phyloP scores from a whole-genome alignment of 768 basidiomycete species.

The Psilocybe subaeruginosa region DNA sequence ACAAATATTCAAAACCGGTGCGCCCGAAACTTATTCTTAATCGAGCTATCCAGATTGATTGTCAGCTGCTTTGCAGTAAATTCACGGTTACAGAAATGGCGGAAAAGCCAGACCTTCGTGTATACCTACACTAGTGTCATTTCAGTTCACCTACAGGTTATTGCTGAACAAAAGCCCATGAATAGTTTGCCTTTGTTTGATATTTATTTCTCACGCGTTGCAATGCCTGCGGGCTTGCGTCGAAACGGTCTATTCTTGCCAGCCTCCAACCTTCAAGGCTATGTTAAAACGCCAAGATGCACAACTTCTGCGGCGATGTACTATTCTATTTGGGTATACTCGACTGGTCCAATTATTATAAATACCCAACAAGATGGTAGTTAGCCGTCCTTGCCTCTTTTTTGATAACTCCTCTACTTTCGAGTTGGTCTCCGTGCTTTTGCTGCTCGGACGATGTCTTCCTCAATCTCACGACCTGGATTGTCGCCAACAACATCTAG shows the following conservation, averaged over 20 bases:
- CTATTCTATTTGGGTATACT: background rate
- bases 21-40: background rate
- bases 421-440: background rate
- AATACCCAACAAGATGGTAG: slow-evolving; percentile 1
- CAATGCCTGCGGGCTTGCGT: background rate
- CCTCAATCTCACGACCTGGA: background rate
- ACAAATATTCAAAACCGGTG: background rate
- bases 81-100: background rate
- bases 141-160: no score
- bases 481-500: background rate
- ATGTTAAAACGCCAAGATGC: slow-evolving; percentile 6
- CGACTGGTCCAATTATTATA: background rate
- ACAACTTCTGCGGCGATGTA: slow-evolving; percentile 3
- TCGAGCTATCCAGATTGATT: background rate
- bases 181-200: background rate
- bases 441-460: background rate
- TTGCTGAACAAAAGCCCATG: background rate
- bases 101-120: background rate
- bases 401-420: background rate
- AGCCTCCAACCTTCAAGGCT: slow-evolving; percentile 3
- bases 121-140: no score
- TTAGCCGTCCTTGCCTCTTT: background rate
- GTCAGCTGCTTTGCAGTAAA: background rate
- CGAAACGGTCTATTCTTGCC: background rate
- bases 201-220: background rate